Evolutionary conservation across 2,329 filamentous ascomycete genomes (phyloP).

Genomic region (Cladorrhinum sp.): DNA sequence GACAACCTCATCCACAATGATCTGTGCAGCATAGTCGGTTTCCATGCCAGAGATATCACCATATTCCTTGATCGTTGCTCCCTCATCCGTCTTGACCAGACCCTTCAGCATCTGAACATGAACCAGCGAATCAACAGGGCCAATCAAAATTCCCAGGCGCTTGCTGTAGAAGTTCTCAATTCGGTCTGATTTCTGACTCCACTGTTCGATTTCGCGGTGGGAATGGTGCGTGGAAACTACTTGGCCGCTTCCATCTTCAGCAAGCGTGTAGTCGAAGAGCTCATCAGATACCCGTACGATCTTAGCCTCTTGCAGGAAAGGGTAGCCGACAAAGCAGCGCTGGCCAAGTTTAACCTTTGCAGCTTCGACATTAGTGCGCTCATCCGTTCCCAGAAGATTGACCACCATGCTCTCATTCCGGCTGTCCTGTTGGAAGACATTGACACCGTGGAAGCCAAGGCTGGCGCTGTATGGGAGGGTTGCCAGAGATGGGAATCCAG

Average conservation of each 20-base stretch:
- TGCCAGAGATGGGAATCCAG: constrained; percentile 88
- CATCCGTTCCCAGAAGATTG: constrained; percentile 73
- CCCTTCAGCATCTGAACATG: constrained; percentile 94
- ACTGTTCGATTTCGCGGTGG: constrained; percentile 74
- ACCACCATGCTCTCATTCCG: constrained; percentile 95
- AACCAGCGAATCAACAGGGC: constrained; percentile 81
- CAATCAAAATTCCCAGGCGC: constrained; percentile 82
- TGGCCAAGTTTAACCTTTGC: constrained; percentile 80
- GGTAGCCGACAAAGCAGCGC: constrained; percentile 87
- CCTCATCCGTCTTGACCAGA: constrained; percentile 83
- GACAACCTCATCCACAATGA: constrained; percentile 82
- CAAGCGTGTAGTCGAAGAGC: constrained; percentile 80
- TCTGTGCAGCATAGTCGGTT: constrained; percentile 85
- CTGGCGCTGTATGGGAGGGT: constrained; percentile 79
- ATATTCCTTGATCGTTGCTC: constrained; percentile 90
- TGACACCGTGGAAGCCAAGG: constrained; percentile 84
- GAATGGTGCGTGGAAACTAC: constrained; percentile 68
- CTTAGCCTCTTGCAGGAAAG: constrained; percentile 92
- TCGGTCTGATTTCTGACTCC: constrained; percentile 75
- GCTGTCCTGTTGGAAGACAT: constrained; percentile 93
- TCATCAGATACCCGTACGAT: constrained; percentile 88
- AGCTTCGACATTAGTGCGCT: constrained; percentile 64
- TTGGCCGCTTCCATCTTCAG: constrained; percentile 58
- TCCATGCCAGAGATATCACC: constrained; percentile 81
- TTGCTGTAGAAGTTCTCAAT: constrained; percentile 90